phyloP scores from a whole-genome alignment of 192 early-diverging fungal genomes.

The Gryganskiella cystojenkinii region DNA sequence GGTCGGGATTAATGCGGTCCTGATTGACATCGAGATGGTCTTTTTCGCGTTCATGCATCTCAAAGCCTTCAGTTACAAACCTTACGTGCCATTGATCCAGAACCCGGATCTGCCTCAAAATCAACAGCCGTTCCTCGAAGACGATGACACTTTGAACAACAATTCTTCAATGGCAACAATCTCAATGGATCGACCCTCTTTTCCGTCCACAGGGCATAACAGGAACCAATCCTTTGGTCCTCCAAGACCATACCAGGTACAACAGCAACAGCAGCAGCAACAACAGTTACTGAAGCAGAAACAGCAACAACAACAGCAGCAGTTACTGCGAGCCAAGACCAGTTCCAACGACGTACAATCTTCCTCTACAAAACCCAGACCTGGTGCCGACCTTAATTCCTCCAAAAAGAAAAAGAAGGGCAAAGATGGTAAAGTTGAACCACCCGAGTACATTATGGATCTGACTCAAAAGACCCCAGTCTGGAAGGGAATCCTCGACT shows the following conservation, averaged over 20 bases:
- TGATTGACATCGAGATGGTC: conserved; percentile 55
- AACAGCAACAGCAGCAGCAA: neutral
- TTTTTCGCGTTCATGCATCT: conserved; percentile 49
- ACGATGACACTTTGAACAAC: neutral
- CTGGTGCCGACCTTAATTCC: neutral
- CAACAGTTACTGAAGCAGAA: neutral
- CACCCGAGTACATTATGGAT: conserved; percentile 33
- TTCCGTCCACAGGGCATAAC: neutral
- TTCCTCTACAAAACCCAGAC: neutral
- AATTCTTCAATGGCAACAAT: conserved; percentile 3
- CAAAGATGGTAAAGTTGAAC: conserved; percentile 6
- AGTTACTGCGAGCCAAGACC: neutral
- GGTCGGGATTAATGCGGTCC: conserved; percentile 39
- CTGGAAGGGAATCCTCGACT: conserved; percentile 46
- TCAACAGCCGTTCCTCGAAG: neutral
- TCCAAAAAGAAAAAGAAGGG: conserved; percentile 8
- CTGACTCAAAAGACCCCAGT: conserved; percentile 41
- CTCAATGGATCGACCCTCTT: neutral
- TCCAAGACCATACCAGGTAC: too few species aligned
- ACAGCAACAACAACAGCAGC: neutral
- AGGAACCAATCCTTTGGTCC: neutral
- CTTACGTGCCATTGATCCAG: conserved; percentile 34
- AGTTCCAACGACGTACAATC: too few species aligned
- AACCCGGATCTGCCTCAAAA: conserved; percentile 29
- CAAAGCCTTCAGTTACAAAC: conserved; percentile 48